A percentile compares a stretch with the other conserved stretches of the same genome.
Evolutionary conservation across 176 grass and related monocot genomes (phyloP).

Genomic region (Oryza meyeriana): DNA sequence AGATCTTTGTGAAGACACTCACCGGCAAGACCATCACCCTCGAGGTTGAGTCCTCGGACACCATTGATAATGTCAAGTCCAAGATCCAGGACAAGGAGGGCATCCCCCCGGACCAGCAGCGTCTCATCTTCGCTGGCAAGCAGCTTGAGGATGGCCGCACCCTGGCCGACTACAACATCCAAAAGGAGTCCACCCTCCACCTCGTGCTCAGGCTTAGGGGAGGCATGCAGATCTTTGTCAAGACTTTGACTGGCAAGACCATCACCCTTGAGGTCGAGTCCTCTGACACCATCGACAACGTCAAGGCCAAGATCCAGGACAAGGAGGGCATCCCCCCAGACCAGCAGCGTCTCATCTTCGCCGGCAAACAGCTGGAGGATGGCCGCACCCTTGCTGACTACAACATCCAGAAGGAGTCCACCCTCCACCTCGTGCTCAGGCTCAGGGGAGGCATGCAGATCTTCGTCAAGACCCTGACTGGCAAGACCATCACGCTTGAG

Average conservation of each 20-base stretch:
- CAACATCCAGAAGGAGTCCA: constrained; percentile 84
- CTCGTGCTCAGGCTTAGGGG: constrained; percentile 48
- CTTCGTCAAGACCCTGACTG: constrained; percentile 65
- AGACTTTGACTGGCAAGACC: constrained; percentile 79
- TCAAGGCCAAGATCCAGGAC: constrained; percentile 81
- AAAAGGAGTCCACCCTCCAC: constrained; percentile 72
- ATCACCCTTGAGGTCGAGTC: constrained; percentile 61
- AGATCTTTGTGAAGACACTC: constrained; percentile 55
- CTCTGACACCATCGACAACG: constrained; percentile 62
- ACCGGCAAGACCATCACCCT: constrained; percentile 63
- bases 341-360: constrained; percentile 66
- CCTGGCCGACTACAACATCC: constrained; percentile 69
- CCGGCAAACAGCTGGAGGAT: constrained; percentile 66
- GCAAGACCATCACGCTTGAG: constrained; percentile 64
- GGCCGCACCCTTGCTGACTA: constrained; percentile 56
- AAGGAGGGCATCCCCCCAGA: constrained; percentile 74
- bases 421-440: constrained; percentile 55
- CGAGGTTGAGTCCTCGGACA: constrained; percentile 57
- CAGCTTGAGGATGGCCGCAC: constrained; percentile 69
- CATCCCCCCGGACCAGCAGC: constrained; percentile 65
- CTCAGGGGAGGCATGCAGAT: constrained; percentile 70
- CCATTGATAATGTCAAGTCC: constrained; percentile 51
- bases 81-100: constrained; percentile 83
- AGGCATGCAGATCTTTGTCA: constrained; percentile 76
- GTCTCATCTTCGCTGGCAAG: constrained; percentile 58